Evolutionary conservation across 1,284 basidiomycete species (phyloP).

Genomic region (Papiliotrema nemorosa): DNA sequence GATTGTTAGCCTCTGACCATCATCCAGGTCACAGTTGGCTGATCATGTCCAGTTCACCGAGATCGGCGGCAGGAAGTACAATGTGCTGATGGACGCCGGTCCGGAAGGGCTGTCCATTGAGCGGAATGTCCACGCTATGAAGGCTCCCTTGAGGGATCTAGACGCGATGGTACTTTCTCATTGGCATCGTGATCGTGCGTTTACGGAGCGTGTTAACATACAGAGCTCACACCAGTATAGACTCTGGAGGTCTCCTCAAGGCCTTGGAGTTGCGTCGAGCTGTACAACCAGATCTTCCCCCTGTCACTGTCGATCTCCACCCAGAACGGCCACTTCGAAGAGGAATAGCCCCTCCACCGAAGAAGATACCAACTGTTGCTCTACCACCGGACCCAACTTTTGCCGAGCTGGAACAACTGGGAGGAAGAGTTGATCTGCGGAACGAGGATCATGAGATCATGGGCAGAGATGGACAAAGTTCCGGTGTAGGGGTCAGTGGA

Average conservation of each 20-base stretch:
- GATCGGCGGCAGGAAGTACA: constrained; percentile 52
- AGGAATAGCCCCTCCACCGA: constrained; percentile 63
- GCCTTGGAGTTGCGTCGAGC: constrained; percentile 55
- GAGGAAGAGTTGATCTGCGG: constrained; percentile 60
- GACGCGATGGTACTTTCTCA: constrained; percentile 68
- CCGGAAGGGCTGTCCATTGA: constrained; percentile 68
- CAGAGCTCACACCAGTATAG: constrained; percentile 8
- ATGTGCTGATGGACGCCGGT: constrained; percentile 73
- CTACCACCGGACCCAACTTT: constrained; percentile 68
- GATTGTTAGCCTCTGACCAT: constrained; percentile 56
- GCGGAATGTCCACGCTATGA: constrained; percentile 64
- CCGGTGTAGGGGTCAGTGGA: constrained; percentile 68
- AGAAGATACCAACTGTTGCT: constrained; percentile 58
- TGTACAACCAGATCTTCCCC: constrained; percentile 12
- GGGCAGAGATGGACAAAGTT: constrained; percentile 44
- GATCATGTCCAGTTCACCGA: constrained; percentile 25
- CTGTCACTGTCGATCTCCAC: constrained; percentile 65
- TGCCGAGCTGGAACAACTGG: constrained; percentile 58
- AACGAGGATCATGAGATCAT: constrained; percentile 61
- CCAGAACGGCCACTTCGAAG: constrained; percentile 68
- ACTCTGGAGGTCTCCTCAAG: constrained; percentile 60
- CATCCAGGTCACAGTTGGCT: too few species aligned
- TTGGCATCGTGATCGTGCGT: constrained; percentile 69
- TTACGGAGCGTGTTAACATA: too few species aligned
- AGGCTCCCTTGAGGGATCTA: constrained; percentile 57